Conservation (phyloP, 1,139 yeast genomes). For the Geotrichum citri-aurantii region DNA sequence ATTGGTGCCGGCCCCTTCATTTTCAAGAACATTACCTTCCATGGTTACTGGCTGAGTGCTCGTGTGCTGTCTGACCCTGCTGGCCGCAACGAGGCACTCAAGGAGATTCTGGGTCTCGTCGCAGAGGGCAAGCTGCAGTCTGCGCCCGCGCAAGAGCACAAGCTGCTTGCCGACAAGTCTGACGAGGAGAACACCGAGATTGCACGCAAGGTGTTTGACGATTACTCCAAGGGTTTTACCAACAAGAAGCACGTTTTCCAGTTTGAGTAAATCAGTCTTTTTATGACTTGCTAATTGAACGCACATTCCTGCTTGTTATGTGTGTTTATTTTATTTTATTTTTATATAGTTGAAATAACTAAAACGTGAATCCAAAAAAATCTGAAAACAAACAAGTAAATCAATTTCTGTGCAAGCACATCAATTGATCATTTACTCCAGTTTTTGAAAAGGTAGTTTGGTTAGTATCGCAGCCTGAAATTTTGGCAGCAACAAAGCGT, state of each 20-base stretch:
- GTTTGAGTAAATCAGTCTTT: constrained; percentile 13
- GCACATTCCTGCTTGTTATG: too few species aligned
- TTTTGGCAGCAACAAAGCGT: too few species aligned
- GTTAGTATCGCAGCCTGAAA: too few species aligned
- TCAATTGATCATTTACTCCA: too few species aligned
- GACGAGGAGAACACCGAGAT: constrained; percentile 49
- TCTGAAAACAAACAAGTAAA: too few species aligned
- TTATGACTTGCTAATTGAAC: background rate
- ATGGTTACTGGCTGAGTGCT: constrained; percentile 91
- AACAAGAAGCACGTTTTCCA: constrained; percentile 42
- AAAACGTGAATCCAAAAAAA: too few species aligned
- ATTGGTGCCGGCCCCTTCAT: constrained; percentile 85
- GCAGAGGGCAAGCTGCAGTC: constrained; percentile 52
- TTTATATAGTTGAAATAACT: too few species aligned
- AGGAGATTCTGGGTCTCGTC: constrained; percentile 47
- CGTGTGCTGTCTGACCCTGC: constrained; percentile 61
- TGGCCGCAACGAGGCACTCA: constrained; percentile 41
- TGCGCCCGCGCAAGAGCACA: constrained; percentile 49
- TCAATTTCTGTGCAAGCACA: too few species aligned
- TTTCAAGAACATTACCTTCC: constrained; percentile 77
- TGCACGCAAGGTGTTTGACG: constrained; percentile 49
- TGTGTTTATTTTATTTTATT: too few species aligned
- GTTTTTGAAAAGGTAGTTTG: too few species aligned
- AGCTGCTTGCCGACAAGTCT: constrained; percentile 39
- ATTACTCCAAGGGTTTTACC: constrained; percentile 38